Evolutionary conservation across 225 moss, liverwort and hornwort genomes (phyloP), one percentile per base, ranked within the genome.

Genomic region (Pseudoscleropodium purum): DNA sequence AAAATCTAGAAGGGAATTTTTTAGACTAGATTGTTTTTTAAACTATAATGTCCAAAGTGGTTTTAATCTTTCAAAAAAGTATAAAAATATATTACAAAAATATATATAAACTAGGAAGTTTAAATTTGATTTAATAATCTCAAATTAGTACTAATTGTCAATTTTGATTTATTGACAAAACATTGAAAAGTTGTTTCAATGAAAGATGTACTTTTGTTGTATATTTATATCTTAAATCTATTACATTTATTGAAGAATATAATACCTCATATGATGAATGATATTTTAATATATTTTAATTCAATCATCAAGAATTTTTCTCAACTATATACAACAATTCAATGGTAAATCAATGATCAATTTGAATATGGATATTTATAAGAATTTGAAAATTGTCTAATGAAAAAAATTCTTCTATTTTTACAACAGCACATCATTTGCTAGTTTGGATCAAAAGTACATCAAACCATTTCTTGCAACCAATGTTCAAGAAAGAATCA

Each of bases 391-490:
- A 33, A 24, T 13, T 7, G 0, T 7, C 11, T 43, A 36, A 61
- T 43, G 1, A 21, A 56, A 78, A n/a, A 6, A 2, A 2, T 14
- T 23, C 7, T 10, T 62, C 0, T n/a, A 65, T n/a, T 18, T 62
- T 39, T 4, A 31, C 18, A 66, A 47, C 13, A 94, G 93, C 7
- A 61, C 94, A 78, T 93, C 94, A 41, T 94, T 94, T 92, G 37
- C 92, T 62, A 87, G 67, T 18, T 84, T 94, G 64, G 92, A 94
- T 93, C 16, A 92, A 89, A 94, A 91, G n/a, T 94, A 93, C 29
- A 93, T 94, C 36, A 94, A 92, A 74, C 94, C 94, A 41, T 94
- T 94, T 60, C 79, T 94, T 77, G 93, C 84, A 72, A 86, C 92
- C 84, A 91, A 84, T 79, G 41, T 66, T 85, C 81, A 88, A 59